phyloP scores from a whole-genome alignment of 116 monocot species.

The Phalaenopsis hybrid region DNA sequence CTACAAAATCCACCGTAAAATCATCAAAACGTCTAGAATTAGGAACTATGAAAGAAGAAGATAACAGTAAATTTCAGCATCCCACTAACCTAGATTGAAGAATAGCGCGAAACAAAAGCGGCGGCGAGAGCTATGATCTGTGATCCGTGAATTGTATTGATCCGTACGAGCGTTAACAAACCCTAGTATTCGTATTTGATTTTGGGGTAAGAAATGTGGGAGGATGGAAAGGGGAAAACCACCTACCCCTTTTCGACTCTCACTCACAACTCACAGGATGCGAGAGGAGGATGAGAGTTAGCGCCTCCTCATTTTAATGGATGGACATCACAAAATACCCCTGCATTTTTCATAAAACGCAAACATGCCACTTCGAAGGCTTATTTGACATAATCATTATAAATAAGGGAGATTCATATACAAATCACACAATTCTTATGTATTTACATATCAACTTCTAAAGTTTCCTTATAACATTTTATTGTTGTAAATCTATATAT shows the following conservation, averaged over 20 bases:
- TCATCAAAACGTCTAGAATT: neutral
- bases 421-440: too few relatives aligned
- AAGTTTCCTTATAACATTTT: too few relatives aligned
- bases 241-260: neutral
- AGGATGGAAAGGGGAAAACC: neutral
- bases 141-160: neutral
- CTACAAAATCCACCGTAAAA: neutral
- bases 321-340: neutral
- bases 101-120: neutral
- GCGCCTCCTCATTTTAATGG: neutral
- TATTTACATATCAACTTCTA: too few relatives aligned
- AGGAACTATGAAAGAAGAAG: neutral
- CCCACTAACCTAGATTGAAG: neutral
- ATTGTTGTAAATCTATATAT: too few relatives aligned
- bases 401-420: too few relatives aligned
- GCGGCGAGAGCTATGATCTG: neutral
- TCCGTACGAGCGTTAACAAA: neutral
- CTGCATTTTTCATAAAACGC: neutral
- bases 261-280: neutral
- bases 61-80: neutral
- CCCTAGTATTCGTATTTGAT: neutral
- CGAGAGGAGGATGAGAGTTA: neutral
- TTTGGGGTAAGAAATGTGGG: neutral
- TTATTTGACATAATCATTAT: too few relatives aligned
- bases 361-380: neutral